Percentiles rank a stretch among this genome's conserved stretches.
Conservation (phyloP, 208 protist genomes). For the Porcisia hertigi region DNA sequence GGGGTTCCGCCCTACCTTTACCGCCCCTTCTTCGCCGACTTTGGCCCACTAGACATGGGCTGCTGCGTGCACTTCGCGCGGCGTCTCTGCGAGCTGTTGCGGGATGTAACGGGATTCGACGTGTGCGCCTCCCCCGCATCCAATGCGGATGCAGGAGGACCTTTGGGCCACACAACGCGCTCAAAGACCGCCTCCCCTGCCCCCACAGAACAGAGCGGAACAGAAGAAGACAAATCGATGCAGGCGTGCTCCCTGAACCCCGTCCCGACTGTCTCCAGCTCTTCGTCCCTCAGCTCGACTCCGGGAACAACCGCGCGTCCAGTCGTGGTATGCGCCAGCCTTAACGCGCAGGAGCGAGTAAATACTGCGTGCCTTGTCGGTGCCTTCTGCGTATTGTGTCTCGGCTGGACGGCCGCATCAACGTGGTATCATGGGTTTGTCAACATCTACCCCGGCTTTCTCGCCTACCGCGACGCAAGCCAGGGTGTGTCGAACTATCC, state of each 20-base stretch:
- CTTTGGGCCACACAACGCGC: neutral
- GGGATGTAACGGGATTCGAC: slow-evolving; percentile 26
- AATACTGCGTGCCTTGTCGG: slow-evolving; percentile 87
- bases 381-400: slow-evolving; percentile 68
- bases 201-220: neutral
- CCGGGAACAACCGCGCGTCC: slow-evolving; percentile 10
- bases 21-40: slow-evolving; percentile 92
- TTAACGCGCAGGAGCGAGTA: slow-evolving; percentile 75
- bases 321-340: slow-evolving; percentile 57
- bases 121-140: slow-evolving; percentile 2
- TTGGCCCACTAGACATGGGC: slow-evolving; percentile 91
- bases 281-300: neutral
- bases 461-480: slow-evolving; percentile 95
- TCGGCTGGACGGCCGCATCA: slow-evolving; percentile 60
- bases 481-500: slow-evolving; percentile 79
- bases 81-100: slow-evolving; percentile 46
- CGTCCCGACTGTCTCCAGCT: neutral
- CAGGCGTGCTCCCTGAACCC: neutral
- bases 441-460: slow-evolving; percentile 74
- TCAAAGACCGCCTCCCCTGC: neutral
- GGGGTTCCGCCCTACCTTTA: slow-evolving; percentile 68
- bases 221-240: neutral
- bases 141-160: neutral
- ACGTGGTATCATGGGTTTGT: slow-evolving; percentile 60
- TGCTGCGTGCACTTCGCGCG: slow-evolving; percentile 72